Evolutionary conservation across 768 basidiomycete genomes (phyloP).

Genomic region (Leccinum pellstonianum): DNA sequence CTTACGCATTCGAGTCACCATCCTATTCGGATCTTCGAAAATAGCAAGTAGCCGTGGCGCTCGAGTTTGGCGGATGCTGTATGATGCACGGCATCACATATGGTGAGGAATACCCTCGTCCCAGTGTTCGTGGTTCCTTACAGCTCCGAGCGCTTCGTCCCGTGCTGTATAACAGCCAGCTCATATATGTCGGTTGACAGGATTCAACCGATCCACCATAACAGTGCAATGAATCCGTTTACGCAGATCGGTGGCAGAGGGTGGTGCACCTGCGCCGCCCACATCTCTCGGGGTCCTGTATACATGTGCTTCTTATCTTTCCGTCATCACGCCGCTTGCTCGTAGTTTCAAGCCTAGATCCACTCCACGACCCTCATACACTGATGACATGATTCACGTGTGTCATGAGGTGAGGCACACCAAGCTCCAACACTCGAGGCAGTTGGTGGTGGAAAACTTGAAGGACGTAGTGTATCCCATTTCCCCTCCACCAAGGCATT

Average conservation of each 20-base stretch:
- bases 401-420: slow-evolving; percentile 1
- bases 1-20: background rate
- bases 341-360: slow-evolving; percentile 15
- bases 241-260: slow-evolving; percentile 17
- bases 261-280: slow-evolving; percentile 4
- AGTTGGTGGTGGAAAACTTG: background rate
- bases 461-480: background rate
- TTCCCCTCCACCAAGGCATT: background rate
- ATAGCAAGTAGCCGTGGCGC: background rate
- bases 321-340: background rate
- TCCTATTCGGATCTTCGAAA: background rate
- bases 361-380: slow-evolving; percentile 4
- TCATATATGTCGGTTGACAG: background rate
- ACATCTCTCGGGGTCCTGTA: slow-evolving; percentile 18
- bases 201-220: background rate
- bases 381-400: slow-evolving; percentile 10
- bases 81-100: background rate
- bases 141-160: background rate
- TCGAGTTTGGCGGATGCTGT: background rate
- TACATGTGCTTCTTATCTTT: slow-evolving; percentile 20
- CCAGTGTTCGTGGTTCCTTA: slow-evolving; percentile 1
- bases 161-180: slow-evolving; percentile 3
- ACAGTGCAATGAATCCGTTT: background rate
- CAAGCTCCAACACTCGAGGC: background rate
- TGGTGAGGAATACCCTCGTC: slow-evolving; percentile 2